Evolutionary conservation across 2,329 filamentous ascomycete genomes (phyloP).

Genomic region (Hymenoscyphus albidus): DNA sequence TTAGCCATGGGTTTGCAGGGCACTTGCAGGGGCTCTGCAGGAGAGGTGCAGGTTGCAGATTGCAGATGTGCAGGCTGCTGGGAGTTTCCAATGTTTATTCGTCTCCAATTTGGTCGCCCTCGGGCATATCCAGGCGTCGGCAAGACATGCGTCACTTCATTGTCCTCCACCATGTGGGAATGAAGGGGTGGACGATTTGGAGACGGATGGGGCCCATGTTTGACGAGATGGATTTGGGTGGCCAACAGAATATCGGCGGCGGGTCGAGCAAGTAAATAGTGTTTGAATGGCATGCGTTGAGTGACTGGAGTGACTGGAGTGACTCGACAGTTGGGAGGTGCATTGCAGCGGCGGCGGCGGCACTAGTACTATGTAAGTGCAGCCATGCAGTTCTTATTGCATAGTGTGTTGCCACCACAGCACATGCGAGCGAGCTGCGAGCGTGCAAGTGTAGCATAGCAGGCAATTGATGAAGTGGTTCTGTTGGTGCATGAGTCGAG

Average conservation of each 20-base stretch:
- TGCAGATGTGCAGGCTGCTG: neutral
- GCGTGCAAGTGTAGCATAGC: neutral
- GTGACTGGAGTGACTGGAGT: constrained; percentile 2
- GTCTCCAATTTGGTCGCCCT: neutral
- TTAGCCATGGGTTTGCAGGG: constrained; percentile 5
- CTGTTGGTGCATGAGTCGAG: neutral
- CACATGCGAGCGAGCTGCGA: neutral
- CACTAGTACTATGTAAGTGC: neutral
- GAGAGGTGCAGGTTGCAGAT: neutral
- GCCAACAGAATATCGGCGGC: neutral
- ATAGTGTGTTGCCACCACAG: neutral
- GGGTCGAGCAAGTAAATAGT: neutral
- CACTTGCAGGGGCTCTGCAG: neutral
- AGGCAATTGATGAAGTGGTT: neutral
- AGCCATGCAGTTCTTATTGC: neutral
- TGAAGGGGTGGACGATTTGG: neutral
- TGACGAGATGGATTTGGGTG: neutral
- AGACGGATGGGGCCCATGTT: neutral
- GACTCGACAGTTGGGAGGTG: constrained; percentile 3
- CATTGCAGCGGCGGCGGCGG: neutral
- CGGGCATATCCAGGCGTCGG: neutral
- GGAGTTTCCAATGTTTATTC: neutral
- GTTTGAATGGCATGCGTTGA: neutral
- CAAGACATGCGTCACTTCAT: neutral
- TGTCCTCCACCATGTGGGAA: neutral